These are phyloP conservation scores for Ophiosphaerella korrae DNA, from an alignment of 2,329 filamentous ascomycete genomes.

Conservation along the genomic window DNA sequence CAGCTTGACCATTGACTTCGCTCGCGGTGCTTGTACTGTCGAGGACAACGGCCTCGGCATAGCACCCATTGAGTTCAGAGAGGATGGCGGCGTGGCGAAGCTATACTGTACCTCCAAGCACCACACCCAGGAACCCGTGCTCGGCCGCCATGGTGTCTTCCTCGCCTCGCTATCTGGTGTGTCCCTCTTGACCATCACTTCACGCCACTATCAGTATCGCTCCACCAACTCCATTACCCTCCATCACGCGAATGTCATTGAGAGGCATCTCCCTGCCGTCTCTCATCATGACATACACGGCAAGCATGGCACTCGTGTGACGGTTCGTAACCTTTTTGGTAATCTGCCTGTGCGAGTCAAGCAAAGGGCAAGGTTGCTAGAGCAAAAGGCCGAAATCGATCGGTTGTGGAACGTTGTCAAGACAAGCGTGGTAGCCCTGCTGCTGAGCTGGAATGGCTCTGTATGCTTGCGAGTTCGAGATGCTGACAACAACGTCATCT, in stretches of 20 bases:
- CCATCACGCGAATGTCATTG: slow-evolving; percentile 70
- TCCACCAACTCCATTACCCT: slow-evolving; percentile 70
- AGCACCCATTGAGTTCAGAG: slow-evolving; percentile 70
- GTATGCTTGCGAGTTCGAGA: slow-evolving; percentile 67
- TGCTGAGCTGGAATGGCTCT: slow-evolving; percentile 70
- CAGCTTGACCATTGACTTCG: slow-evolving; percentile 73
- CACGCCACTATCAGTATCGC: slow-evolving; percentile 65
- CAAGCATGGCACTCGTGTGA: slow-evolving; percentile 74
- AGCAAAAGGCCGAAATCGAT: slow-evolving; percentile 56
- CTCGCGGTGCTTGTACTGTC: slow-evolving; percentile 74
- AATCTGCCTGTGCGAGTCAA: slow-evolving; percentile 90
- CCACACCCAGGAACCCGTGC: slow-evolving; percentile 46
- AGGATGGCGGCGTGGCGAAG: slow-evolving; percentile 72
- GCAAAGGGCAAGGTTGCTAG: slow-evolving; percentile 66
- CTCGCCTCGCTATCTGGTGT: slow-evolving; percentile 76
- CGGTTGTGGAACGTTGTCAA: slow-evolving; percentile 71
- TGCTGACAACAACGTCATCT: slow-evolving; percentile 43
- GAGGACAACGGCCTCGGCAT: slow-evolving; percentile 89
- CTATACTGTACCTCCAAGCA: slow-evolving; percentile 80
- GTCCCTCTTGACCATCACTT: slow-evolving; percentile 77
- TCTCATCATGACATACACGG: slow-evolving; percentile 61
- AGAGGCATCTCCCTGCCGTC: slow-evolving; percentile 66
- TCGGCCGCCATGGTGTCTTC: slow-evolving; percentile 76
- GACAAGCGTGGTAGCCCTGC: slow-evolving; percentile 62
- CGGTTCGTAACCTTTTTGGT: slow-evolving; percentile 82